phyloP scores from a whole-genome alignment of 179 eudicot species.

The Silene vulgaris region DNA sequence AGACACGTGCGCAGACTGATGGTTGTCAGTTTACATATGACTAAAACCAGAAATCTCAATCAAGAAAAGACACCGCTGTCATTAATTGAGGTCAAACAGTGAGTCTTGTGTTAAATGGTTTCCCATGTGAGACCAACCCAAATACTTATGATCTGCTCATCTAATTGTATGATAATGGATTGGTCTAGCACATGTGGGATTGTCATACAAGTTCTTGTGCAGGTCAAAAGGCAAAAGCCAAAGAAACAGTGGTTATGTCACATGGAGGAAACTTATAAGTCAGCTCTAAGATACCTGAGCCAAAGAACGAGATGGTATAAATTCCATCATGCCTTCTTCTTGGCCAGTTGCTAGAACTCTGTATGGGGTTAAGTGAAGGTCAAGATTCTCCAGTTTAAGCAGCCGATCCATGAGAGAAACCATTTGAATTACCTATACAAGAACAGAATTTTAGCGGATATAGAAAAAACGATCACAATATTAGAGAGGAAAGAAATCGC shows the following conservation, averaged over 20 bases:
- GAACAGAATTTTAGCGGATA: constrained; percentile 15
- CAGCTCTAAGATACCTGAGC: constrained; percentile 59
- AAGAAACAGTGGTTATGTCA: neutral
- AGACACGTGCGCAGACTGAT: neutral
- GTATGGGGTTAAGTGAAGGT: constrained; percentile 88
- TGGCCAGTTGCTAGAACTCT: constrained; percentile 94
- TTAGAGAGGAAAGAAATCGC: constrained; percentile 15
- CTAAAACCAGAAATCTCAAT: neutral
- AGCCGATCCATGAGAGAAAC: constrained; percentile 93
- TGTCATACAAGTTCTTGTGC: no score
- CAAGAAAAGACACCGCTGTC: neutral
- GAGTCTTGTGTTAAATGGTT: no score
- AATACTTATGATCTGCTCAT: neutral
- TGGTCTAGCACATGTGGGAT: no score
- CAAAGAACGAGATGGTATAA: constrained; percentile 86
- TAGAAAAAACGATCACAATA: constrained; percentile 14
- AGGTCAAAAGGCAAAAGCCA: neutral
- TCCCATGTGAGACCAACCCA: no score
- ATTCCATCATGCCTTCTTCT: constrained; percentile 98
- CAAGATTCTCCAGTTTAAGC: constrained; percentile 94
- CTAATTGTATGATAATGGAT: no score
- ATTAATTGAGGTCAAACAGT: neutral
- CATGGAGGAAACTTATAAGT: neutral
- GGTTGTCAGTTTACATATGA: neutral
- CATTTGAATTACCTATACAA: constrained; percentile 85